Evolutionary conservation across 2,329 filamentous ascomycete species (phyloP), one percentile per base, ranked within the genome.

Genomic region (Monilinia laxa): DNA sequence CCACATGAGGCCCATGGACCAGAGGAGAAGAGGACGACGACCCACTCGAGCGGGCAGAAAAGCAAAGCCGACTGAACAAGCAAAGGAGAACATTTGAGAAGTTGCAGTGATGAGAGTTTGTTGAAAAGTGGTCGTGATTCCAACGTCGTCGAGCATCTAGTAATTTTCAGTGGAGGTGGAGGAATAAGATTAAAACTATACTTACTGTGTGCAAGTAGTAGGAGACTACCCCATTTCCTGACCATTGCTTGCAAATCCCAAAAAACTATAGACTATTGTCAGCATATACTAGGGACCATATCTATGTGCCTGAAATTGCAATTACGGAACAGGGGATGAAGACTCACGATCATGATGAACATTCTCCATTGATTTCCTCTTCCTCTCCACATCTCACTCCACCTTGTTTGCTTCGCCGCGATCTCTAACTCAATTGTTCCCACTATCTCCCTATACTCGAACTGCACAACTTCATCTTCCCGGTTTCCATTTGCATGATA

Each of bases 401-500:
- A 70, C n/a, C 51, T 65, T 14, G 62, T 66, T 45, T 68, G 78
- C 81, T 56, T 81, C 82, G n/a, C 79, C 76, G 64, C 55, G 11
- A 57, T 64, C 35, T 70, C 70, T 11, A 67, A 35, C 40, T 65
- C 45, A 54, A 71, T 67, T 2, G 67, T 70, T 25, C 57, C 68
- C 3, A 55, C 59, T 40, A 71, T 70, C 57, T 71, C 70, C 4
- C 53, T 28, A 47, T 64, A 69, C 57, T 85, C 82, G 9, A 83
- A 73, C 60, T 79, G 78, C 1, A 85, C 83, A 47, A 84, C 79
- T 0, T 78, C 77, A 6, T 77, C 78, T 35, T 79, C 75, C 0
- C 80, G 79, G 70, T 83, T 79, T 1, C 83, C 85, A 55, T 87
- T 80, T 6, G 81, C 83, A 67, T 85, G 86, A 69, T 82, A 87